These are phyloP conservation scores for Skeletonema potamos DNA, from an alignment of 108 stramenopile species.

Conservation along the genomic window DNA sequence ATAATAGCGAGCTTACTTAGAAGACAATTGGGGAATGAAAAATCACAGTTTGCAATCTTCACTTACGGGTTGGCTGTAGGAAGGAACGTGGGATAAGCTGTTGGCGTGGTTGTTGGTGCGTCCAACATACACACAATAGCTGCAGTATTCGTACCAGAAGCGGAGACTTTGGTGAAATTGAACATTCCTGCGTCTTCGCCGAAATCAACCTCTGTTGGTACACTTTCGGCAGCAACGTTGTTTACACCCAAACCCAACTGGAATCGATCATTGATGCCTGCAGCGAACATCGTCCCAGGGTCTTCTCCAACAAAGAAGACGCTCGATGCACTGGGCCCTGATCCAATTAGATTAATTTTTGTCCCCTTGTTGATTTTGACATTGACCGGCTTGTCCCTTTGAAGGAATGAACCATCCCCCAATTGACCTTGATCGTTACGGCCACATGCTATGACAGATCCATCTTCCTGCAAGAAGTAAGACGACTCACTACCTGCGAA, in stretches of 20 bases:
- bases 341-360: not conserved
- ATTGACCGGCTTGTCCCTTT: slow-evolving; percentile 12
- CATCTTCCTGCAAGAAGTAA: slow-evolving; percentile 11
- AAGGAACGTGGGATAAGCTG: slow-evolving; percentile 11
- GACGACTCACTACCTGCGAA: slow-evolving; percentile 23
- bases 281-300: not conserved
- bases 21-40: not conserved
- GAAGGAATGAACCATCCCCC: slow-evolving; percentile 22
- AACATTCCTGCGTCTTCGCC: not conserved
- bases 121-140: slow-evolving; percentile 10
- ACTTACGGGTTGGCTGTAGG: not conserved
- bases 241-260: slow-evolving; percentile 10
- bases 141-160: slow-evolving; percentile 15
- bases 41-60: not conserved
- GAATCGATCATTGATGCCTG: slow-evolving; percentile 18
- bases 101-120: slow-evolving; percentile 9
- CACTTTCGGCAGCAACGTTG: not conserved
- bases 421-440: slow-evolving; percentile 32
- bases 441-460: slow-evolving; percentile 15
- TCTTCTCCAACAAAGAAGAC: slow-evolving; percentile 20
- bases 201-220: not conserved
- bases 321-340: slow-evolving; percentile 9
- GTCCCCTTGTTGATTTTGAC: slow-evolving; percentile 8
- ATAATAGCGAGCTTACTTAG: not conserved
- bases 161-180: slow-evolving; percentile 15